Percentiles rank a stretch among this genome's conserved stretches.
phyloP scores from a whole-genome alignment of 2,329 filamentous ascomycete genomes.

The Blastomyces parvus region DNA sequence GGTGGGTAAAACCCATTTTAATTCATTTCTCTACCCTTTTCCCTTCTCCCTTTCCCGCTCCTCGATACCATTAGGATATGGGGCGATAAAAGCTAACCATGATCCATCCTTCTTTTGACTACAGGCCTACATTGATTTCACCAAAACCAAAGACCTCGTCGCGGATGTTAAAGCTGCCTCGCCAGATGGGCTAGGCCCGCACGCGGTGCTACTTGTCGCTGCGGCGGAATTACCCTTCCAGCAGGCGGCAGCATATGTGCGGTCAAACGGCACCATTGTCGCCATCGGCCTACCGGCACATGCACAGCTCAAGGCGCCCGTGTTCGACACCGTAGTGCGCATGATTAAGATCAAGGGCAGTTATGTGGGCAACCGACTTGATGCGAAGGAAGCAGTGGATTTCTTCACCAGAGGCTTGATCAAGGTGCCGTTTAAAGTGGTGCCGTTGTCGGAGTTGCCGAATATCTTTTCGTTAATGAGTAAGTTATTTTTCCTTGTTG shows the following conservation, averaged over 20 bases:
- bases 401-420: constrained; percentile 80
- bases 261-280: constrained; percentile 70
- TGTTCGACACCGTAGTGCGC: constrained; percentile 78
- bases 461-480: constrained; percentile 69
- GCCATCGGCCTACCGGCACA: constrained; percentile 81
- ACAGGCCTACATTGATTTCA: constrained; percentile 68
- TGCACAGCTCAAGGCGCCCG: constrained; percentile 70
- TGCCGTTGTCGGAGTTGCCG: constrained; percentile 69
- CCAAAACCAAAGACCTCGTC: constrained; percentile 64
- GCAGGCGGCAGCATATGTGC: constrained; percentile 81
- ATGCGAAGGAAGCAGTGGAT: constrained; percentile 79
- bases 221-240: constrained; percentile 90
- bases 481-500: constrained; percentile 18
- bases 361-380: constrained; percentile 87
- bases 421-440: constrained; percentile 75
- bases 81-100: constrained; percentile 1
- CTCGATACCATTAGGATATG: no score
- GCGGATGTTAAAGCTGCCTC: constrained; percentile 75
- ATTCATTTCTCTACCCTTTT: neutral
- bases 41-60: neutral
- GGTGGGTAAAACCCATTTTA: constrained; percentile 19
- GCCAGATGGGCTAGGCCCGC: constrained; percentile 69
- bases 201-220: constrained; percentile 78
- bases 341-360: constrained; percentile 91
- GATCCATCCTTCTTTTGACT: neutral